Base-by-base conservation (phyloP, 306 rosid genomes). In the Quercus bicolor region DNA sequence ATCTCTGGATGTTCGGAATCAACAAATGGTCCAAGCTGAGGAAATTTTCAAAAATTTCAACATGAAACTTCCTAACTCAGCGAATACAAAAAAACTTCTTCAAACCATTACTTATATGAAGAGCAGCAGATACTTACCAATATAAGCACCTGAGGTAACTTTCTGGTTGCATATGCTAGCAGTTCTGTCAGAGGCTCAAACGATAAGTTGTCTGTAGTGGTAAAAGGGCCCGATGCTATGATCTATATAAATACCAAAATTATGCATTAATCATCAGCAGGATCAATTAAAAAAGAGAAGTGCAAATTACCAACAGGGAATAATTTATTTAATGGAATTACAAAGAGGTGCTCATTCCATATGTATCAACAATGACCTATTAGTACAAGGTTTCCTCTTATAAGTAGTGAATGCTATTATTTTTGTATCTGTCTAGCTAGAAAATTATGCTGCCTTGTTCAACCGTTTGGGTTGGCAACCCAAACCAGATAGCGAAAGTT, bases 171-270 rank as follows among this genome's bases (percentile, higher is more conserved):
- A 83, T 91, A 91, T 85, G 90, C 83, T 45, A 95, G 85, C 79
- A 95, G 78, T 85, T 93, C 99, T 56, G 74, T 83, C 75, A 95
- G 86, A 79, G 98, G 98, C 81, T 93, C 99, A 89, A 91, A 95
- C 56, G 84, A 85, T 77, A 95, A 84, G 85, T 95, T 95, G 89
- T 91, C 99, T 61, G 87, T 82, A 26, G 99, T 93, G 45, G 98
- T 90, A 84, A 91, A 93, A 65, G 97, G 99, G 77, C 98, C 99
- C 2, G 98, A 92, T 26, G 98, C 98, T 70, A 95, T 86, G 71
- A 95, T 86, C 99, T 95, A 90, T 85, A 78, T n/a, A 79, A 68
- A 78, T 73, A 77, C 74, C 55, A 71, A 79, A 79, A 65, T 33
- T 48, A 56, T 31, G 40, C 7, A 45, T 57, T 70, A 72, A 79